These are phyloP conservation scores for Kluyveromyces wickerhamii DNA, from an alignment of 805 yeast species.

Conservation along the genomic window DNA sequence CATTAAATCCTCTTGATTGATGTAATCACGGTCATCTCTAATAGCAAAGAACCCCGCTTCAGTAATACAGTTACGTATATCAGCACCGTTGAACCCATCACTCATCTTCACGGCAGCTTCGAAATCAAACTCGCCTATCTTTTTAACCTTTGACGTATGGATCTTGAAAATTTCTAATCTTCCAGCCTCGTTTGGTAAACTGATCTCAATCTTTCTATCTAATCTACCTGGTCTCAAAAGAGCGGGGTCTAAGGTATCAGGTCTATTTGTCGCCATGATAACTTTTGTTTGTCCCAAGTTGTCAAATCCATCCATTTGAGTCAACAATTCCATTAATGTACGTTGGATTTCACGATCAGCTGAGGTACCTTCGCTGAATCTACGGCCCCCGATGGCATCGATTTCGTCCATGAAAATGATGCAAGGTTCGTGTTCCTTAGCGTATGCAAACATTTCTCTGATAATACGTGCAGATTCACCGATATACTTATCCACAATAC, in stretches of 20 bases:
- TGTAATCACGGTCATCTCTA: conserved; percentile 94
- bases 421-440: conserved; percentile 96
- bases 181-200: conserved; percentile 93
- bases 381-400: conserved; percentile 97
- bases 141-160: conserved; percentile 76
- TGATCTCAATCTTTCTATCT: conserved; percentile 93
- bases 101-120: conserved; percentile 98
- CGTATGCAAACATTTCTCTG: conserved; percentile 97
- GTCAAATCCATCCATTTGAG: conserved; percentile 98
- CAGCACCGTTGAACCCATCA: conserved; percentile 99
- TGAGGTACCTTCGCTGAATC: conserved; percentile 96
- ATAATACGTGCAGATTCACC: conserved; percentile 96
- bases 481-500: conserved; percentile 94
- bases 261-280: conserved; percentile 99
- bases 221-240: conserved; percentile 94
- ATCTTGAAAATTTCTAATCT: conserved; percentile 90
- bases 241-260: conserved; percentile 97
- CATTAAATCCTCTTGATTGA: conserved; percentile 88
- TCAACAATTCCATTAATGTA: conserved; percentile 91
- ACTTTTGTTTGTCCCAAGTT: conserved; percentile 94
- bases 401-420: conserved; percentile 98
- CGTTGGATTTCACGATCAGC: conserved; percentile 99
- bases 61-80: conserved; percentile 92
- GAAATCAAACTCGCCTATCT: conserved; percentile 92
- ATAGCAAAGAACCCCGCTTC: conserved; percentile 98